A percentile compares a stretch with the other conserved stretches of the same genome.
These are phyloP conservation scores for Botryotinia narcissicola DNA, from an alignment of 2,329 filamentous ascomycete species.

Conservation along the genomic window DNA sequence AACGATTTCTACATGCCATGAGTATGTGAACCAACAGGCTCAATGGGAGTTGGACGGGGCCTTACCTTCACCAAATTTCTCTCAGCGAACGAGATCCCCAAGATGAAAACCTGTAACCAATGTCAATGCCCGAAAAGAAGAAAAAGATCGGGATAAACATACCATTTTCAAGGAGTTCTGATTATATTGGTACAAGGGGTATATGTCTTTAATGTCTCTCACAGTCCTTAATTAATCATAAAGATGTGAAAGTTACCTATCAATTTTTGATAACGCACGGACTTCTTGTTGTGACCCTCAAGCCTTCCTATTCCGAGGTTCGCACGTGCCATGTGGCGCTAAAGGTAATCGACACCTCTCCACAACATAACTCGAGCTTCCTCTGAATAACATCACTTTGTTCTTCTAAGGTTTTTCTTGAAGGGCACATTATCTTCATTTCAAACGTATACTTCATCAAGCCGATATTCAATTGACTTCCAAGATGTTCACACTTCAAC, in stretches of 20 bases:
- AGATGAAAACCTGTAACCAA: slow-evolving; percentile 63
- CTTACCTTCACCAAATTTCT: slow-evolving; percentile 76
- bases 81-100: slow-evolving; percentile 84
- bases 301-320: neutral
- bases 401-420: neutral
- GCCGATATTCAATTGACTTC: slow-evolving; percentile 31
- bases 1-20: slow-evolving; percentile 62
- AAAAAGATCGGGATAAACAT: neutral
- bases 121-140: slow-evolving; percentile 15
- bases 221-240: slow-evolving; percentile 6
- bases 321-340: slow-evolving; percentile 30
- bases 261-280: slow-evolving; percentile 23
- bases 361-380: slow-evolving; percentile 28
- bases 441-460: slow-evolving; percentile 19
- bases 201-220: slow-evolving; percentile 15
- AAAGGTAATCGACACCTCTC: slow-evolving; percentile 35
- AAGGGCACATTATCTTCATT: neutral
- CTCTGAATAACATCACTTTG: neutral
- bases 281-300: neutral
- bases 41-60: slow-evolving; percentile 3
- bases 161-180: slow-evolving; percentile 31
- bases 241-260: slow-evolving; percentile 21
- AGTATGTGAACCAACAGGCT: slow-evolving; percentile 6
- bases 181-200: neutral
- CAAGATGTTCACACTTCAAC: slow-evolving; percentile 73